These are phyloP conservation scores for Pichia thaimueangensis DNA, from an alignment of 805 yeast species.

Conservation along the genomic window DNA sequence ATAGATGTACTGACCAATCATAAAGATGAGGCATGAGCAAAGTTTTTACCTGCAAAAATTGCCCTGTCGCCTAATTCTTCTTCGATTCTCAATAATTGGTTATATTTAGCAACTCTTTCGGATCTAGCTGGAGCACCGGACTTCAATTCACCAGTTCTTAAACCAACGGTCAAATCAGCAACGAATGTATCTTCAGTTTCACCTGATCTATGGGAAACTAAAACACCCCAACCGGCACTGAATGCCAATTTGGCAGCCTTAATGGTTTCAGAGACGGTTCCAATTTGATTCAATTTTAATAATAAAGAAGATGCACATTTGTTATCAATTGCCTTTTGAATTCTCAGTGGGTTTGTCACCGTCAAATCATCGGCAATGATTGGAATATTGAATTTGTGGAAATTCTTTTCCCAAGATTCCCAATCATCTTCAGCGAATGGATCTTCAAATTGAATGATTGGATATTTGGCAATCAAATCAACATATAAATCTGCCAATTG, in stretches of 20 bases:
- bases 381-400: conserved; percentile 69
- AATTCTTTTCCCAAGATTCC: conserved; percentile 95
- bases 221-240: conserved; percentile 98
- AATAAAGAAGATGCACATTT: conserved; percentile 92
- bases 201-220: conserved; percentile 99
- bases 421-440: conserved; percentile 99
- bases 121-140: conserved; percentile 99
- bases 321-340: conserved; percentile 92
- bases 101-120: conserved; percentile 98
- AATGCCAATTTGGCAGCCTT: conserved; percentile 94
- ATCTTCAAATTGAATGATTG: conserved; percentile 97
- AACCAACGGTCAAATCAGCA: conserved; percentile 96
- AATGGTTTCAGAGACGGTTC: conserved; percentile 93
- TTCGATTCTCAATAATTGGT: conserved; percentile 98
- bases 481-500: conserved; percentile 82
- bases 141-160: conserved; percentile 98
- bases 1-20: no score
- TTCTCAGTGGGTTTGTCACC: conserved; percentile 95
- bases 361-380: conserved; percentile 98
- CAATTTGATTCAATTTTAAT: conserved; percentile 98
- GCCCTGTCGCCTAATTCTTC: conserved; percentile 98
- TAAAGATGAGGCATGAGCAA: conserved; percentile 51
- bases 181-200: conserved; percentile 98
- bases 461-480: conserved; percentile 78
- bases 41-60: conserved; percentile 86